Conservation (phyloP, 495 filamentous ascomycete species). For the Trichoderma gamsii region DNA sequence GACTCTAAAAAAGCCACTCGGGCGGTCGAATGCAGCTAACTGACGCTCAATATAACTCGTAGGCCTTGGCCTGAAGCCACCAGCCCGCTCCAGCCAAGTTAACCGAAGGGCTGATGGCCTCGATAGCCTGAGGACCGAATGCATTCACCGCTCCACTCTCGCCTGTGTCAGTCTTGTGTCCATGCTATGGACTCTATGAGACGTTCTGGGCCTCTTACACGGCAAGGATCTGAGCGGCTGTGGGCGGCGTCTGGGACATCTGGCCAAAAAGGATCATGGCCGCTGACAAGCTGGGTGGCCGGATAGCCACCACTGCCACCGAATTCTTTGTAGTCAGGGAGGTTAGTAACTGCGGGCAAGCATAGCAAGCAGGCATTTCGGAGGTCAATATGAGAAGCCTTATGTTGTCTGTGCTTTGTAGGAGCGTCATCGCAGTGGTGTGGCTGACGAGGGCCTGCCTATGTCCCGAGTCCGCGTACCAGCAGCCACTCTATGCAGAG, state of each 20-base stretch:
- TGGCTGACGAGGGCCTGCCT: no score
- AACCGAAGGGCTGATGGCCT: neutral
- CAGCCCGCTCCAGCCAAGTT: neutral
- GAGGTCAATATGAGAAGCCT: no score
- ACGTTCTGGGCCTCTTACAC: constrained; percentile 1
- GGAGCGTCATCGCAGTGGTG: no score
- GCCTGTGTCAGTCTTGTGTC: neutral
- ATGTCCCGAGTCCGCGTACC: no score
- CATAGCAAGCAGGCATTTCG: no score
- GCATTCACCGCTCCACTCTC: constrained; percentile 14
- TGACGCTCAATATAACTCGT: neutral
- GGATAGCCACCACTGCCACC: no score
- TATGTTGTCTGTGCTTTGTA: no score
- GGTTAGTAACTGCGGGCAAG: no score
- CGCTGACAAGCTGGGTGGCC: no score
- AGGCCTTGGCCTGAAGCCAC: neutral
- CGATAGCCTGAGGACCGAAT: neutral
- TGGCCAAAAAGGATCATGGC: neutral
- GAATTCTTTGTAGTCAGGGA: no score
- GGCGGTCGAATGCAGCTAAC: constrained; percentile 1
- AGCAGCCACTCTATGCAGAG: no score
- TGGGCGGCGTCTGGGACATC: constrained; percentile 1
- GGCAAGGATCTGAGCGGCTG: constrained; percentile 5
- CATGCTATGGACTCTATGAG: neutral
- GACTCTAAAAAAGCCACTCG: neutral